Evolutionary conservation across 2,329 filamentous ascomycete species (phyloP).

Genomic region (Fusarium newnesense): DNA sequence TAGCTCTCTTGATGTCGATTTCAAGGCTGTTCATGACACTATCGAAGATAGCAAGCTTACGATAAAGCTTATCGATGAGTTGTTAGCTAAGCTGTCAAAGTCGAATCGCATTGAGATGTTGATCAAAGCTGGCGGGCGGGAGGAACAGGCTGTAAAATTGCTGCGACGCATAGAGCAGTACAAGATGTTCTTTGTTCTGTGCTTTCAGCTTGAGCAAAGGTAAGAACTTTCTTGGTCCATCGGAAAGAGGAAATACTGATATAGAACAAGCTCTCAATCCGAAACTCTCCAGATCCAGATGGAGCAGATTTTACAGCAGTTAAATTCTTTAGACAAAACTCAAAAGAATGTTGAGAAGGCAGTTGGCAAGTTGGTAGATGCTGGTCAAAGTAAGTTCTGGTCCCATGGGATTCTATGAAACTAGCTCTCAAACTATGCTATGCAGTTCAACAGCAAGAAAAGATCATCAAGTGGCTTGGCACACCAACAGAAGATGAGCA

Average conservation of each 20-base stretch:
- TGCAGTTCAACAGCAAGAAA: background rate
- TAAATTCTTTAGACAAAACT: accelerated
- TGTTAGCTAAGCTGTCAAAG: background rate
- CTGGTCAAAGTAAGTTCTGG: background rate
- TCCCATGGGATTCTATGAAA: accelerated
- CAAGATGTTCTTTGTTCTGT: background rate
- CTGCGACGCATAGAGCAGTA: background rate
- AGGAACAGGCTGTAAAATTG: background rate
- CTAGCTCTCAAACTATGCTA: accelerated
- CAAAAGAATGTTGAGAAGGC: accelerated
- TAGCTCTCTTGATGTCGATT: accelerated
- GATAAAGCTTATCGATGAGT: background rate
- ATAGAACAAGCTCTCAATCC: accelerated
- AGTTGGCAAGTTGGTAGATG: accelerated
- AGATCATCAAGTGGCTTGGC: background rate
- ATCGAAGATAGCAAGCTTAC: background rate
- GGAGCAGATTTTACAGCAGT: accelerated
- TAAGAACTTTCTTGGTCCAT: background rate
- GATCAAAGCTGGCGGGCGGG: background rate
- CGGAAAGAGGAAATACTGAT: background rate
- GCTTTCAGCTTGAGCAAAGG: background rate
- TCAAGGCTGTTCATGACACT: accelerated
- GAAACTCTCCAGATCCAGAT: background rate
- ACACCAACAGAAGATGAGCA: background rate
- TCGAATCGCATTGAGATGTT: background rate